A percentile compares a stretch with the other conserved stretches of the same genome.
Evolutionary conservation across 768 basidiomycete species (phyloP).

Genomic region (Leccinum uliginosum): DNA sequence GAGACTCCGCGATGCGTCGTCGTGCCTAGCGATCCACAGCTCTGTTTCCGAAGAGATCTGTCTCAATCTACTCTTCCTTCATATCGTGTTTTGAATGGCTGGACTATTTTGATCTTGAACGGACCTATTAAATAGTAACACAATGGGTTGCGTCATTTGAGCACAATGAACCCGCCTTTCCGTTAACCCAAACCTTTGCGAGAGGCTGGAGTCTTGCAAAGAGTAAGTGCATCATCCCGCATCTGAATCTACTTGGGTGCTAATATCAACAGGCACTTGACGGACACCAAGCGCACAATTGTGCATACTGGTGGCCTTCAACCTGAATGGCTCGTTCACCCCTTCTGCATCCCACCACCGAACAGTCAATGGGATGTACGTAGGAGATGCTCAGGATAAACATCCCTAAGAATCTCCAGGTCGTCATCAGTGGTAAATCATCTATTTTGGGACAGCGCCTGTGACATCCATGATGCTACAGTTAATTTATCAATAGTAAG

Average conservation of each 20-base stretch:
- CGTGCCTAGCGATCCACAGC: no score
- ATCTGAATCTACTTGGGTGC: neutral
- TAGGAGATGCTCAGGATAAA: constrained; percentile 97
- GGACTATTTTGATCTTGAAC: no score
- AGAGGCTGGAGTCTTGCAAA: constrained; percentile 92
- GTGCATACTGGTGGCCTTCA: constrained; percentile 86
- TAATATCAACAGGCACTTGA: constrained; percentile 71
- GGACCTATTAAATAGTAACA: no score
- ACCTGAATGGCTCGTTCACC: constrained; percentile 94
- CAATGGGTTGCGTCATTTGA: no score
- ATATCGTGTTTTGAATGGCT: no score
- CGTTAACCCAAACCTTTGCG: constrained; percentile 73
- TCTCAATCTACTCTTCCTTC: no score
- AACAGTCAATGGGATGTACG: constrained; percentile 93
- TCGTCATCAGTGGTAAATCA: constrained; percentile 53
- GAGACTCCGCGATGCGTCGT: no score
- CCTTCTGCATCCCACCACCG: constrained; percentile 96
- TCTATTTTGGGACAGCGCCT: no score
- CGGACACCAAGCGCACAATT: constrained; percentile 96
- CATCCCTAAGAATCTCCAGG: constrained; percentile 94
- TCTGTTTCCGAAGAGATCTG: no score
- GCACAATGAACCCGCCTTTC: no score
- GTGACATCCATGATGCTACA: no score
- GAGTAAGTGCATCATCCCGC: constrained; percentile 48
- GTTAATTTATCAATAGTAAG: no score